Conservation (phyloP, 2,329 filamentous ascomycete genomes). For the Truncatella angustata region DNA sequence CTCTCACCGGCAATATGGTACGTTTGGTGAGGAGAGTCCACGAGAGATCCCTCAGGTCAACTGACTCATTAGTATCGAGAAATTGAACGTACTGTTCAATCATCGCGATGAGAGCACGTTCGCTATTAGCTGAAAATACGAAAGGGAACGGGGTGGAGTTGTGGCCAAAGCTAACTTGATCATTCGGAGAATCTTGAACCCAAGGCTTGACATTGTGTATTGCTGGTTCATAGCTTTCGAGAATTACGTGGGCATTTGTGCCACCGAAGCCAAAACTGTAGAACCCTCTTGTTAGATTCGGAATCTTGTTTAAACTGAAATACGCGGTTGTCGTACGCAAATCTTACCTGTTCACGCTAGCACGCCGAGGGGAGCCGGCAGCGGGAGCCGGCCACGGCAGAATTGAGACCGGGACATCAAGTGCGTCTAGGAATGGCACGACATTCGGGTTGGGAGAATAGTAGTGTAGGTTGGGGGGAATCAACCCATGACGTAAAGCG, state of each 20-base stretch:
- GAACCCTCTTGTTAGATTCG: background rate
- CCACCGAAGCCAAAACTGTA: slow-evolving; percentile 16
- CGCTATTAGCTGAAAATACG: too few species aligned
- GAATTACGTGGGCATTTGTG: slow-evolving; percentile 15
- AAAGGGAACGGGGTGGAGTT: background rate
- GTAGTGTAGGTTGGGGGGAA: slow-evolving; percentile 16
- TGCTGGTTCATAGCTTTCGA: slow-evolving; percentile 13
- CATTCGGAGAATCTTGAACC: background rate
- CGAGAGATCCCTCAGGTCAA: too few species aligned
- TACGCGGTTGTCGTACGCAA: background rate
- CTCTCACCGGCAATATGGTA: too few species aligned
- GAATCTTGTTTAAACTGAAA: background rate
- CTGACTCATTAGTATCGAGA: too few species aligned
- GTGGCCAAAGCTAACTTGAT: background rate
- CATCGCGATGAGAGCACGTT: too few species aligned
- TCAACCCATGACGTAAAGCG: background rate
- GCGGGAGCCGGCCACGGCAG: slow-evolving; percentile 6
- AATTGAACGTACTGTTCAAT: too few species aligned
- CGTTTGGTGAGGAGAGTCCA: too few species aligned
- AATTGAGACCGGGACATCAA: background rate
- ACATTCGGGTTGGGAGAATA: slow-evolving; percentile 5
- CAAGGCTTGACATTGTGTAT: background rate
- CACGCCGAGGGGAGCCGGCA: background rate
- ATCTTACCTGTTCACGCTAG: slow-evolving; percentile 8
- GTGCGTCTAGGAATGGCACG: slow-evolving; percentile 1